Evolutionary conservation across 1,284 basidiomycete species (phyloP).

Genomic region (Ceratobasidium sp.): DNA sequence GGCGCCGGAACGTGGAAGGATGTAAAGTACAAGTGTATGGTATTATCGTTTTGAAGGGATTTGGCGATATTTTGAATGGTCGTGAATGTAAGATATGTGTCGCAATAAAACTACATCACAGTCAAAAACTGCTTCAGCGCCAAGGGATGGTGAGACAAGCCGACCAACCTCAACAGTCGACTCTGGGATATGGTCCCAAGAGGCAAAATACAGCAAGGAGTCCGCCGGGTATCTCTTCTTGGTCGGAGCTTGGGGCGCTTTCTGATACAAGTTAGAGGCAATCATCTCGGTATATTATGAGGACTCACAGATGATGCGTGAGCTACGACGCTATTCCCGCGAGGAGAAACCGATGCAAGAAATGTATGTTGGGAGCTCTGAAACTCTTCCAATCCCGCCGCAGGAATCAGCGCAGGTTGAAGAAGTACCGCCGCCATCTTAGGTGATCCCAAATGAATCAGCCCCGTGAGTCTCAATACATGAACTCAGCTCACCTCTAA

Average conservation of each 20-base stretch:
- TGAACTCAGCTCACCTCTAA: background rate
- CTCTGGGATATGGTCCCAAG: slow-evolving; percentile 37
- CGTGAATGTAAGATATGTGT: slow-evolving; percentile 41
- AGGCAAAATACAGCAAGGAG: slow-evolving; percentile 34
- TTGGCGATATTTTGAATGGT: slow-evolving; percentile 38
- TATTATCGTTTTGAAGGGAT: slow-evolving; percentile 35
- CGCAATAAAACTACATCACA: slow-evolving; percentile 22
- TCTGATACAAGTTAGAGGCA: background rate
- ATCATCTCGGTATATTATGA: too few species aligned
- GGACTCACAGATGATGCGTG: slow-evolving; percentile 26
- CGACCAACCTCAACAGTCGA: slow-evolving; percentile 19
- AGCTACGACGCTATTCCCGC: slow-evolving; percentile 25
- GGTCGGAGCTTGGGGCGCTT: background rate
- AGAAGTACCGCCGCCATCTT: slow-evolving; percentile 1
- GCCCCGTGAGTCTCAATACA: background rate
- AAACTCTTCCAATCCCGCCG: slow-evolving; percentile 15
- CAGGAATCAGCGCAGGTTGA: slow-evolving; percentile 19
- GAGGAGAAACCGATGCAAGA: slow-evolving; percentile 13
- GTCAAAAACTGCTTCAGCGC: background rate
- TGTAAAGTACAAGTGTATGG: slow-evolving; percentile 1
- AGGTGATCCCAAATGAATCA: background rate
- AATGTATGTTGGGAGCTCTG: slow-evolving; percentile 31
- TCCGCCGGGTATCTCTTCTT: slow-evolving; percentile 31
- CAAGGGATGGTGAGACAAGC: background rate
- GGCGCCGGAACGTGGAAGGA: background rate